A percentile compares a stretch with the other conserved stretches of the same genome.
Conservation (phyloP, 495 filamentous ascomycete species). For the Tricharina praecox region DNA sequence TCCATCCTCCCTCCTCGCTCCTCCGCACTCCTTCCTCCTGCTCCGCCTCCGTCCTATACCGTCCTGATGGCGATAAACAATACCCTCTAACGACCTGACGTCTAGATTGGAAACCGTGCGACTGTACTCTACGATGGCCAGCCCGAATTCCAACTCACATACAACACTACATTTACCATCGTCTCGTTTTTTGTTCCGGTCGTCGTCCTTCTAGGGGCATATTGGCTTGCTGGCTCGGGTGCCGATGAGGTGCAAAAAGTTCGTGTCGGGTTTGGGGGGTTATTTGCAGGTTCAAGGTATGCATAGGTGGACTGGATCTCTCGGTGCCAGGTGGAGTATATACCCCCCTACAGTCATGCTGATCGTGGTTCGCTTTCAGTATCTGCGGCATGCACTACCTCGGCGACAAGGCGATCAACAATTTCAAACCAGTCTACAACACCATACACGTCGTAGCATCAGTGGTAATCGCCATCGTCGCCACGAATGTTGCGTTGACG, state of each 20-base stretch:
- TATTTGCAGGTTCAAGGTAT: slow-evolving; percentile 42
- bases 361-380: too few species aligned
- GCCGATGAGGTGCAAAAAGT: slow-evolving; percentile 36
- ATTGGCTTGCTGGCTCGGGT: slow-evolving; percentile 44
- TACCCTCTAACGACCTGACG: neutral
- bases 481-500: slow-evolving; percentile 46
- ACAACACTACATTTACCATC: slow-evolving; percentile 53
- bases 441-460: slow-evolving; percentile 47
- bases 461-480: slow-evolving; percentile 50
- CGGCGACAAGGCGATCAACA: slow-evolving; percentile 49
- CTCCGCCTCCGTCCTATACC: too few species aligned
- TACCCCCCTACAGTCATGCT: neutral
- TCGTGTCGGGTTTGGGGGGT: slow-evolving; percentile 44
- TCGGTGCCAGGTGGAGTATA: neutral
- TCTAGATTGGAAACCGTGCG: slow-evolving; percentile 55
- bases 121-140: slow-evolving; percentile 49
- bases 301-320: too few species aligned
- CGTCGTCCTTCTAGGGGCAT: slow-evolving; percentile 52
- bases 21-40: too few species aligned
- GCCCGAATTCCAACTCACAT: slow-evolving; percentile 48
- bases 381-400: slow-evolving; percentile 86
- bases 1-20: too few species aligned
- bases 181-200: slow-evolving; percentile 72
- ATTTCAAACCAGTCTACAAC: slow-evolving; percentile 49
- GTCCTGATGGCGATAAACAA: too few species aligned